A percentile compares a stretch with the other conserved stretches of the same genome.
Evolutionary conservation across 345 rosid genomes (phyloP).

Genomic region (Hibiscus syriacus): DNA sequence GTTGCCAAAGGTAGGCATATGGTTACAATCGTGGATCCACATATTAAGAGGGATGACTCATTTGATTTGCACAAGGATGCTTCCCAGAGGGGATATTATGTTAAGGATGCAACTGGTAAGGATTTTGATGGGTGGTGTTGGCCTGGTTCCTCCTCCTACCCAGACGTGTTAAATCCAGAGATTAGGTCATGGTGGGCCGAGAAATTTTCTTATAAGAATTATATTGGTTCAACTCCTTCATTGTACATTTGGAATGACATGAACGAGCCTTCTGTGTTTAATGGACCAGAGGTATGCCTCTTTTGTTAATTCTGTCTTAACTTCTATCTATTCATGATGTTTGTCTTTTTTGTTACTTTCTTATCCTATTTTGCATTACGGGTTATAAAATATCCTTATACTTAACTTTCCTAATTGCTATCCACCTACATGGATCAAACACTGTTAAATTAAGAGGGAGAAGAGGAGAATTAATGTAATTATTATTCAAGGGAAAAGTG

Average conservation of each 20-base stretch:
- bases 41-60: slow-evolving; percentile 84
- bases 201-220: slow-evolving; percentile 62
- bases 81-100: slow-evolving; percentile 71
- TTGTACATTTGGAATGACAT: slow-evolving; percentile 98
- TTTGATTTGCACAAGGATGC: slow-evolving; percentile 83
- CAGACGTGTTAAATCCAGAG: slow-evolving; percentile 78
- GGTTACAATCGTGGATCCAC: slow-evolving; percentile 99
- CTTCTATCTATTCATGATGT: neutral
- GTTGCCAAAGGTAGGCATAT: slow-evolving; percentile 85
- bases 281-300: slow-evolving; percentile 88
- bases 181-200: slow-evolving; percentile 92
- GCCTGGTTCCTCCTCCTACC: slow-evolving; percentile 96
- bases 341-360: neutral
- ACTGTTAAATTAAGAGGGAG: neutral
- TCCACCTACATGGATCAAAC: neutral
- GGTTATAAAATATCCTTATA: neutral
- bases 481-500: neutral
- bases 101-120: slow-evolving; percentile 73
- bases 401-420: neutral
- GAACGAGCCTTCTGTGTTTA: slow-evolving; percentile 99
- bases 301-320: neutral
- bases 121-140: slow-evolving; percentile 99
- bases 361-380: neutral
- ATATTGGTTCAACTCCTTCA: slow-evolving; percentile 84
- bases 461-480: neutral